phyloP scores from a whole-genome alignment of 2,329 filamentous ascomycete genomes.

The Pseudogymnoascus sp. region DNA sequence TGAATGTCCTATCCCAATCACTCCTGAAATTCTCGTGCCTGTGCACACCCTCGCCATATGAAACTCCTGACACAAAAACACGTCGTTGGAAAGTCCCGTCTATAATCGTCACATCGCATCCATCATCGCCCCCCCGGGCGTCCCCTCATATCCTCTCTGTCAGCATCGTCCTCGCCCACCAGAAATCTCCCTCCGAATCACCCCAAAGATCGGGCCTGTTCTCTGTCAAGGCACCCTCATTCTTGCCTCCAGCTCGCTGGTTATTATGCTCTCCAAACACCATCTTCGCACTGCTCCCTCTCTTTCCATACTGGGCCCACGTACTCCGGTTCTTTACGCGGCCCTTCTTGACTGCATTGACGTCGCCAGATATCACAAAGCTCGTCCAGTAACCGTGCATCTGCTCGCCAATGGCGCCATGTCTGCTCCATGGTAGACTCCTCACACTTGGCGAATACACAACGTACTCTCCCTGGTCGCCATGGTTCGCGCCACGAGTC shows the following conservation, averaged over 20 bases:
- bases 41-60: background rate
- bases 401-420: constrained; percentile 15
- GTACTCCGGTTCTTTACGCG: constrained; percentile 13
- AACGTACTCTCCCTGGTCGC: constrained; percentile 36
- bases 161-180: constrained; percentile 44
- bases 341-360: constrained; percentile 21
- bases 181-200: constrained; percentile 46
- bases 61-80: constrained; percentile 8
- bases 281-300: constrained; percentile 29
- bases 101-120: constrained; percentile 1
- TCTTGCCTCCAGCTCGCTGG: constrained; percentile 35
- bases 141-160: constrained; percentile 3
- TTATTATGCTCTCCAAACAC: constrained; percentile 55
- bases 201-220: constrained; percentile 37
- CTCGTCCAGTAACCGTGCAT: constrained; percentile 28
- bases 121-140: constrained; percentile 1
- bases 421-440: background rate
- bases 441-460: constrained; percentile 29
- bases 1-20: constrained; percentile 6
- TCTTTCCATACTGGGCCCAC: constrained; percentile 19
- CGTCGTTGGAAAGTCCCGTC: background rate
- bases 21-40: background rate
- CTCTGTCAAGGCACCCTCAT: constrained; percentile 36
- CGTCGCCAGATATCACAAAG: constrained; percentile 26
- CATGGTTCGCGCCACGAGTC: constrained; percentile 34